Evolutionary conservation across 352 stramenopile genomes (phyloP), one percentile per base, ranked within the genome.

Genomic region (Blastocystis hominis): DNA sequence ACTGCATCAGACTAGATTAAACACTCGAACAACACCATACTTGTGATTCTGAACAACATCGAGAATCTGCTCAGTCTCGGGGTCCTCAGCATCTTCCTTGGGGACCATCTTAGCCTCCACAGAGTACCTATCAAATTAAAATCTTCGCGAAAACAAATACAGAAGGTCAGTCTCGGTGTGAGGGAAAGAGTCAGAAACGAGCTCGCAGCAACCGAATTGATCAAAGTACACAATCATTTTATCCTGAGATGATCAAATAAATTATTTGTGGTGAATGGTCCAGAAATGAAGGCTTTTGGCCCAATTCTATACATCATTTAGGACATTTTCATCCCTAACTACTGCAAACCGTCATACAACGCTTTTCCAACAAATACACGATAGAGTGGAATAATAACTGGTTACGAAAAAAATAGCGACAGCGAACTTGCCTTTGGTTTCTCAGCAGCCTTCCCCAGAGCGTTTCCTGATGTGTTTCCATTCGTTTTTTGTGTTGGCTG

Each of bases 11-110:
- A 38, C 62, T 87, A 77, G 2, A 76, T 24, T 30, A 56, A 1
- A 75, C 30, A 2, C 13, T 2, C 2, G 2, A 15, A 17, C 7
- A 15, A 2, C 30, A 42, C 17, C 24, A 13, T 77, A 87, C 77
- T 87, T 87, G 66, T 87, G 77, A 38, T 87, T 87, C 54, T 87
- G 77, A 53, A 87, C 55, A 15, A 87, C 77, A 87, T 87, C 77
- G 20, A 87, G 77, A 38, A 87, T 87, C 66, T 87, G 53, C 66
- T 87, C 77, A 9, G 59, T 40, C 46, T 78, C 77, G 75, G 75
- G 56, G 70, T 87, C 77, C 66, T 87, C 77, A 87, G 62, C 62
- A 42, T 87, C 77, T 55, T 87, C 77, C 77, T 87, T 87, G 17
- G 62, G 62, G 44, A 87, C 77, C 62, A 87, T 75, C 53, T 72